Base-by-base conservation (phyloP, 192 early-diverging fungal genomes). In the Entomortierella beljakovae region DNA sequence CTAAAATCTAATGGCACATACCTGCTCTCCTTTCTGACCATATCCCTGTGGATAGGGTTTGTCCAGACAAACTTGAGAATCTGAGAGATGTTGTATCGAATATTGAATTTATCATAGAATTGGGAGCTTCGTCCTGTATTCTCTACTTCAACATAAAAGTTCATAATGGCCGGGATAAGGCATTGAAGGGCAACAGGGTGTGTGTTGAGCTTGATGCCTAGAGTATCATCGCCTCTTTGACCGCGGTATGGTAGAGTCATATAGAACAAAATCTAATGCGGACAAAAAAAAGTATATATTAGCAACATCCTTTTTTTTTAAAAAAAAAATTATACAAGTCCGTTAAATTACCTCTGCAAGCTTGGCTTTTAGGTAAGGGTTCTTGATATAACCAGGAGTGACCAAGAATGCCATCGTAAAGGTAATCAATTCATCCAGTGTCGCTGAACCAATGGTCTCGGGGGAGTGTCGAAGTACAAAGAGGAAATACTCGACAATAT, bases 71-170 rank as follows among this genome's bases (percentile, higher is more conserved):
- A 73, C 72, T 96, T 96, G 72, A 98, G 88, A 10, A 96, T 92
- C 66, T 97, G 94, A 9, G 92, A 92, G 58, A 99, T 97, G 67
- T 98, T 92, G 86, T 98, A 98, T 34, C 98, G 91, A 68, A 97
- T 96, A 81, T 94, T 98, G 84, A 98, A 98, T 82, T 99, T 99
- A 81, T 99, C 98, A 72, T 97, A 99, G 70, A 99, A 99, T 76
- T 98, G 96, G 5, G 93, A 92, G 68, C 89, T 89, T 2, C 90
- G 87, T 20, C 98, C 98, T 22, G 97, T 98, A 48, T 96, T 92
- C 80, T 99, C 98, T 9, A 97, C 94, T 64, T 98, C 97, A 64
- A 97, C 94, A 81, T 98, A 99, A 82, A 97, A 96, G 54, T 85
- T 84, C 87, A 98, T 92, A 25, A 99, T 72, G 13, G 92, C 90